Percentiles rank a stretch among this genome's conserved stretches.
phyloP scores from a whole-genome alignment of 306 rosid genomes.

The Sophora flavescens region DNA sequence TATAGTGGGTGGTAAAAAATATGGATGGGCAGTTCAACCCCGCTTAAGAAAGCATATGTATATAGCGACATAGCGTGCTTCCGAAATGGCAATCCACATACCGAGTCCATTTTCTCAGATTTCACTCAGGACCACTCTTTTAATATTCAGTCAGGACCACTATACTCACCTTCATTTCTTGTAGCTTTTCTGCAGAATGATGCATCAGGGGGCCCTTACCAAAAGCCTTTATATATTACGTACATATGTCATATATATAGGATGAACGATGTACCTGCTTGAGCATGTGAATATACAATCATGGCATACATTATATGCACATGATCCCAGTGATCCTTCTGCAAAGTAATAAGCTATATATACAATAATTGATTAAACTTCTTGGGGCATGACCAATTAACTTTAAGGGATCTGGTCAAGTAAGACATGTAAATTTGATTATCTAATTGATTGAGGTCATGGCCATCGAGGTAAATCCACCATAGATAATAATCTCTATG shows the following conservation, averaged over 20 bases:
- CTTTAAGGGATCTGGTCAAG: conserved; percentile 39
- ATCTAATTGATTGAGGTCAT: background rate
- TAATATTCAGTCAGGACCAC: conserved; percentile 54
- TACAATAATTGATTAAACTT: conserved; percentile 37
- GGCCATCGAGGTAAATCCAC: background rate
- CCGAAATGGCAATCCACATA: background rate
- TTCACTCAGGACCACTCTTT: conserved; percentile 45
- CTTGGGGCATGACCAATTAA: conserved; percentile 34
- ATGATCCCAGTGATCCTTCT: conserved; percentile 65
- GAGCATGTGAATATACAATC: conserved; percentile 70
- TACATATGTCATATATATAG: background rate
- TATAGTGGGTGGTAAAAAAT: too few relatives aligned
- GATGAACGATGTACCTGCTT: conserved; percentile 30
- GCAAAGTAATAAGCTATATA: conserved; percentile 47
- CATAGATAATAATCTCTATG: background rate
- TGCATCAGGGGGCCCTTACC: conserved; percentile 34
- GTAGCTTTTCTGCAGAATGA: conserved; percentile 34
- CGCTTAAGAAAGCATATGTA: too few relatives aligned
- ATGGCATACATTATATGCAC: conserved; percentile 71
- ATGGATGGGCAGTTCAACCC: too few relatives aligned
- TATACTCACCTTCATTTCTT: background rate
- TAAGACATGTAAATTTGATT: background rate
- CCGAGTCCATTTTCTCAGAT: conserved; percentile 13
- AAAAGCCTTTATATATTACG: conserved; percentile 34
- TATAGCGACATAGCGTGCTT: background rate